Conservation (phyloP, 331 rosid genomes). For the Acacia concinna region DNA sequence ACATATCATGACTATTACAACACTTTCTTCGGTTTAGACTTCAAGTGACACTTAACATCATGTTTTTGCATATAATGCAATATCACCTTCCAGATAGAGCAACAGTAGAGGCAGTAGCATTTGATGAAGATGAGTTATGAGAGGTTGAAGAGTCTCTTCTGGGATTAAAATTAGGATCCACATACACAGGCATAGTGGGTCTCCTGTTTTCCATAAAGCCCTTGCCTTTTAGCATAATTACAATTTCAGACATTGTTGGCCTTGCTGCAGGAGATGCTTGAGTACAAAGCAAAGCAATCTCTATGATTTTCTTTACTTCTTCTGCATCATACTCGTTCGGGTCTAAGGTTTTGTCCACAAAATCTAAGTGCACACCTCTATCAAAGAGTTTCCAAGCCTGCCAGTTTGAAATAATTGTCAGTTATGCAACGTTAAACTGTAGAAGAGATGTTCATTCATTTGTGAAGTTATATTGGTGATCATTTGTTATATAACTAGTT, state of each 20-base stretch:
- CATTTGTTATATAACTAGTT: not conserved
- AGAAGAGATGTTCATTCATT: not conserved
- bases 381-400: conserved; percentile 3
- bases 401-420: not conserved
- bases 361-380: not conserved
- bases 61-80: not conserved
- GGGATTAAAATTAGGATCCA: not conserved
- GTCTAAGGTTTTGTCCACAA: not conserved
- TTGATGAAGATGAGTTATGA: not conserved
- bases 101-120: not conserved
- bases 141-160: not conserved
- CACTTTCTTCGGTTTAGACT: not conserved
- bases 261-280: conserved; percentile 1
- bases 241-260: conserved; percentile 5
- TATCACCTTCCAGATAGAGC: not conserved
- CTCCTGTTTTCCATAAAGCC: not conserved
- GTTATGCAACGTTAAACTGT: not conserved
- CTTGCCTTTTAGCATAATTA: not conserved
- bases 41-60: not conserved
- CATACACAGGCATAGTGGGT: not conserved
- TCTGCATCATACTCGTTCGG: not conserved
- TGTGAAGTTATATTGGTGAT: not conserved
- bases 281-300: not conserved
- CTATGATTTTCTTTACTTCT: not conserved
- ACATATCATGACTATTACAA: not conserved